Evolutionary conservation across 1,284 basidiomycete genomes (phyloP), one percentile per base, ranked within the genome.

Genomic region (Apiotrichum mycotoxinovorans): DNA sequence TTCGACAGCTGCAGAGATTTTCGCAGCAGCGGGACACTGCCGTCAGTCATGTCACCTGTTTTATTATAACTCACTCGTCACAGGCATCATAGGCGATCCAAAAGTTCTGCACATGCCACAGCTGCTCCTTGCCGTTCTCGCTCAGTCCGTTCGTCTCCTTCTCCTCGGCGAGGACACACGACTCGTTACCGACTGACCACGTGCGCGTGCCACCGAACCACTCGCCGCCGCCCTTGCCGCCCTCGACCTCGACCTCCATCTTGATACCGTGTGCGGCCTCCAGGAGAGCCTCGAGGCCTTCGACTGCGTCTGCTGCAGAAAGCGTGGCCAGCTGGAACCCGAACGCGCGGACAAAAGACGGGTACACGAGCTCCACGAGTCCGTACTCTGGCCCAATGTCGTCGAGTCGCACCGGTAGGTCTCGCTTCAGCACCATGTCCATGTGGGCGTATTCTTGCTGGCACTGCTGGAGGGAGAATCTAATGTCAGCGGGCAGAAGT

Each of bases 301-400:
- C 96, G 0, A 98, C 89, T 11, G 90, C 88, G 74, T 99, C 96
- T 1, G 89, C 87, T 0, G 96, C 94, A 4, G 91, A 93, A 22
- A 98, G 78, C 0, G 90, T 89, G 49, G 88, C 84, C 11, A 88
- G 85, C 33, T 85, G 85, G 75, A 93, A 98, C 2, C 96, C 96
- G 71, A 84, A 94, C 62, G 87, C 88, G 22, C 94, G 86, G 65
- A 87, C 86, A 73, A 98, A 98, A 4, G 93, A 97, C 0, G 90
- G 87, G 73, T 95, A 98, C 2, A 88, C 84, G 26, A 98, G 83
- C 70, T 98, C 95, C 52, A 94, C 84, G n/a, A 99, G 84, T 9
- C 92, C 95, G 70, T 98, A 97, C 73, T 98, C 94, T 0, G 95
- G 95, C 5, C 92, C 91, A 52, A 97, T 89, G 26, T 86, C 83